phyloP scores from a whole-genome alignment of 495 filamentous ascomycete species.

The Lasiosphaeriaceae sp. region DNA sequence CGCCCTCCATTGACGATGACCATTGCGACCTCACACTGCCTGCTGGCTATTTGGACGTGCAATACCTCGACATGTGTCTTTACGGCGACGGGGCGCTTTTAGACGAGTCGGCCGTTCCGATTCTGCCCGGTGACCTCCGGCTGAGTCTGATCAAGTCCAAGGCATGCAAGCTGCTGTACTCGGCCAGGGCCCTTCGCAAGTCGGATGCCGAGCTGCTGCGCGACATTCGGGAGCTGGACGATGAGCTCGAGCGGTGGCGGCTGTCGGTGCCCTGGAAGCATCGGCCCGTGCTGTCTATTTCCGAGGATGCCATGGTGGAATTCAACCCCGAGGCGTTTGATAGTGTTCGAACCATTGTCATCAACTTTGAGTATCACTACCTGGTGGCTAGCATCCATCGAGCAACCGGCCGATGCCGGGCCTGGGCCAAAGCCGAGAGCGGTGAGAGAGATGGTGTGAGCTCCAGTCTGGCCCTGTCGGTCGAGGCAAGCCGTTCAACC shows the following conservation, averaged over 20 bases:
- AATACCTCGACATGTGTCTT: constrained; percentile 17
- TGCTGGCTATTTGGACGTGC: constrained; percentile 38
- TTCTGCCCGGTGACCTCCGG: constrained; percentile 46
- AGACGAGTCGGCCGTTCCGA: constrained; percentile 30
- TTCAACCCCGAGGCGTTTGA: background rate
- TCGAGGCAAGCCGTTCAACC: constrained; percentile 51
- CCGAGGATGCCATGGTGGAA: constrained; percentile 17
- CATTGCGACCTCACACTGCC: constrained; percentile 53
- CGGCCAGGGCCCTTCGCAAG: constrained; percentile 42
- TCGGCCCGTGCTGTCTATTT: constrained; percentile 43
- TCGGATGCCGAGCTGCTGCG: constrained; percentile 50
- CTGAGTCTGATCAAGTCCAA: constrained; percentile 50
- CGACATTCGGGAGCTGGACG: constrained; percentile 51
- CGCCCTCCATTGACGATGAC: constrained; percentile 48
- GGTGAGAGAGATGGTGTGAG: constrained; percentile 41
- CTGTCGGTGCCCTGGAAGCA: constrained; percentile 39
- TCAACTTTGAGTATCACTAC: constrained; percentile 50
- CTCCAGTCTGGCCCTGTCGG: constrained; percentile 46
- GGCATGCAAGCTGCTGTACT: constrained; percentile 45
- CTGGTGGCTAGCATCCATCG: constrained; percentile 51
- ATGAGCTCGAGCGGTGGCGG: constrained; percentile 49
- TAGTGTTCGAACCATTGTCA: constrained; percentile 42
- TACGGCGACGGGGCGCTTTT: constrained; percentile 5
- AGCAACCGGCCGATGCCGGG: constrained; percentile 45
- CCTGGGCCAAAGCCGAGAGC: constrained; percentile 18